Base-by-base conservation (phyloP, 2,329 filamentous ascomycete species). In the Claviceps quebecensis region DNA sequence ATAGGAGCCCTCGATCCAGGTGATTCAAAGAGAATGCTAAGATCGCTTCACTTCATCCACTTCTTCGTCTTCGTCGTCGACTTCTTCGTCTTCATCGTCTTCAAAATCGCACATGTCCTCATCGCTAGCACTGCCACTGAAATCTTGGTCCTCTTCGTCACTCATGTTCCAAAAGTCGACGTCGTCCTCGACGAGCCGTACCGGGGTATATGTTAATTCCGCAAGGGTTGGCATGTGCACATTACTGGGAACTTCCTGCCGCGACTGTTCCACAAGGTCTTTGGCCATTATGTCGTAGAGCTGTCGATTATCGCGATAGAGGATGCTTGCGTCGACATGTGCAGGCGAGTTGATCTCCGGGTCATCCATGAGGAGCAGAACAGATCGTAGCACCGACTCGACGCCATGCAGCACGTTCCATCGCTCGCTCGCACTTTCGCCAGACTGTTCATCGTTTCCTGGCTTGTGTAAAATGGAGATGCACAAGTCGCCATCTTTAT, bases 381-480 rank as follows among this genome's bases (percentile, higher is more conserved):
- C 87, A 8, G 88, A 95, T 55, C 95, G 88, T 17, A 98, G 78
- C 38, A 98, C 90, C 2, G 89, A 94, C 70, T 97, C 93, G 47
- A 94, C 91, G 19, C 90, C 86, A 67, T 97, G 91, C 4, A 93
- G 82, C 1, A 93, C 90, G 5, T 87, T 89, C 91, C 91, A 98
- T 53, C 91, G 86, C 70, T 97, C 93, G 53, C 84, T 85, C 6
- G 93, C 91, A 40, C 78, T 70, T 69, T 97, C 91, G 55, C 93
- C 93, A 0, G 90, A 95, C 74, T 90, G 91, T 59, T 86, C 80
- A 63, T 97, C 91, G 55, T 96, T 88, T 57, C 93, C 93, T 0
- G 93, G 89, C 17, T 81, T 78, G 68, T 98, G 91, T 11, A 98
- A 81, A 61, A 98, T 98, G 45, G 90, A 96, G 65, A 98, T 97